Evolutionary conservation across 306 rosid species (phyloP).

Genomic region (Cucumis melo): DNA sequence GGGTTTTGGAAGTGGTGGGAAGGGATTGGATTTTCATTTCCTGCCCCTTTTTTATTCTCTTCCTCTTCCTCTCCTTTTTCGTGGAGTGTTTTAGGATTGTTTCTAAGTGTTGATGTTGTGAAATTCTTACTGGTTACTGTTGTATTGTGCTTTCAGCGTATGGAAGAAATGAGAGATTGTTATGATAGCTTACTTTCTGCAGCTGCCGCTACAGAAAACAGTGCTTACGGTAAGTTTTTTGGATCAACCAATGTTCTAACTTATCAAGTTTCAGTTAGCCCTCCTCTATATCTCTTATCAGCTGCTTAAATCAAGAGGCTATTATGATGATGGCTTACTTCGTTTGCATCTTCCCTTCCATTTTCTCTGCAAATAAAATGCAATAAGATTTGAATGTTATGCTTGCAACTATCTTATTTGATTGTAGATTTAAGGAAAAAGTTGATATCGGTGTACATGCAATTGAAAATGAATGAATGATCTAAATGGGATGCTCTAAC

Average conservation of each 20-base stretch:
- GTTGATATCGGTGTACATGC: neutral
- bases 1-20: constrained; percentile 5
- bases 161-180: constrained; percentile 88
- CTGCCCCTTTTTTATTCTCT: neutral
- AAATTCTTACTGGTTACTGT: neutral
- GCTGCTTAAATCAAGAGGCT: neutral
- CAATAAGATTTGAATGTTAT: neutral
- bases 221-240: constrained; percentile 63
- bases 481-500: neutral
- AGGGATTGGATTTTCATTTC: neutral
- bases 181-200: constrained; percentile 87
- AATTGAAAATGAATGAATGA: neutral
- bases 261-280: neutral
- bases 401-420: neutral
- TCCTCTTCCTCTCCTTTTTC: neutral
- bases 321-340: neutral
- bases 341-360: neutral
- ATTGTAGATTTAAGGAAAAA: neutral
- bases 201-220: constrained; percentile 86
- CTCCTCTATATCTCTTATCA: neutral
- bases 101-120: neutral
- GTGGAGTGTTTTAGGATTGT: neutral
- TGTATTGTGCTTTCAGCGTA: constrained; percentile 35
- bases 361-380: constrained; percentile 2
- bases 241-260: neutral